Percentiles rank a stretch among this genome's conserved stretches.
Evolutionary conservation across 2,329 filamentous ascomycete species (phyloP).

Genomic region (Aspergillus bombycis): DNA sequence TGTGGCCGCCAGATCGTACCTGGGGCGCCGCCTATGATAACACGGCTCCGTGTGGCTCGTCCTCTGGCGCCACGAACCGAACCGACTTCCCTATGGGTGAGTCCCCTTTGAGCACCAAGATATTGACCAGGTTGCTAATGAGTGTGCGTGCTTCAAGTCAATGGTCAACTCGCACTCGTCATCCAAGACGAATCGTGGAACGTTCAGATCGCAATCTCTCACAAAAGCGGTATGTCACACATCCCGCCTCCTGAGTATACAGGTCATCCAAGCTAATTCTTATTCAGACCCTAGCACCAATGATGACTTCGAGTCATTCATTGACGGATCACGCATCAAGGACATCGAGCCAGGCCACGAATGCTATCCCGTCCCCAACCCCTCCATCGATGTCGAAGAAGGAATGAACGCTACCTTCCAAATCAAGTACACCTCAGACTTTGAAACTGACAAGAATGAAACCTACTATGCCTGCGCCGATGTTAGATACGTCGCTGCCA

Average conservation of each 20-base stretch:
- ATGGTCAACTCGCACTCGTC: constrained; percentile 59
- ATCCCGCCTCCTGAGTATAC: too few relatives aligned
- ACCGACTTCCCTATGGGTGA: constrained; percentile 61
- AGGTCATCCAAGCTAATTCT: background rate
- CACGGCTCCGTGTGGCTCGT: constrained; percentile 60
- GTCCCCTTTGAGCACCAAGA: constrained; percentile 17
- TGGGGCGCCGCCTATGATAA: constrained; percentile 62
- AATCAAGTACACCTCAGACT: constrained; percentile 48
- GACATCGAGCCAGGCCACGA: constrained; percentile 49
- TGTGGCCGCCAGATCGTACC: constrained; percentile 62
- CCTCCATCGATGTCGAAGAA: constrained; percentile 34
- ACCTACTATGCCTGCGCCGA: constrained; percentile 54
- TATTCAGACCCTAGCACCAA: constrained; percentile 43
- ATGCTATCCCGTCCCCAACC: constrained; percentile 48
- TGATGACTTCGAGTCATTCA: constrained; percentile 44
- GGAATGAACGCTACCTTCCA: constrained; percentile 52
- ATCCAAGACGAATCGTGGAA: constrained; percentile 62
- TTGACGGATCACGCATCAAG: constrained; percentile 35
- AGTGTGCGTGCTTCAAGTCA: constrained; percentile 40
- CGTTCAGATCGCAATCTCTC: constrained; percentile 58
- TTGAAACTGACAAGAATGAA: constrained; percentile 44
- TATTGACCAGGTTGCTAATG: background rate
- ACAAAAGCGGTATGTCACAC: constrained; percentile 50
- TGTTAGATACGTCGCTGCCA: constrained; percentile 47
- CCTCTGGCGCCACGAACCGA: constrained; percentile 51